A percentile compares a stretch with the other conserved stretches of the same genome.
phyloP scores from a whole-genome alignment of 2,329 filamentous ascomycete species.

The Chaetomiaceae sp. region DNA sequence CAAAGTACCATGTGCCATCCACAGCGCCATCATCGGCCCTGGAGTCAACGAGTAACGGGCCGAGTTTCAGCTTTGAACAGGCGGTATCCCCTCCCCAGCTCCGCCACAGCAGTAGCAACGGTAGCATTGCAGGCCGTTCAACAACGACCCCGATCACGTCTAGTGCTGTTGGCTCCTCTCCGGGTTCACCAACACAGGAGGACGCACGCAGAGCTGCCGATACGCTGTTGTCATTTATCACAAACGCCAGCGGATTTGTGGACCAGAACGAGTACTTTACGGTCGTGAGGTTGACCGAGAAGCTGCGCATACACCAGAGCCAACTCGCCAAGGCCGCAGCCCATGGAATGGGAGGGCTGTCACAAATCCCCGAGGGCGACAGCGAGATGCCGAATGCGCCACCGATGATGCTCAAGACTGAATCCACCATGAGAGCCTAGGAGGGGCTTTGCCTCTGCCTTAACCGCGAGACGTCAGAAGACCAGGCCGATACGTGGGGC shows the following conservation, averaged over 20 bases:
- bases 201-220: conserved; percentile 80
- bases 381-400: conserved; percentile 43
- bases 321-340: conserved; percentile 28
- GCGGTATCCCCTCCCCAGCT: conserved; percentile 42
- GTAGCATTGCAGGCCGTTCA: conserved; percentile 38
- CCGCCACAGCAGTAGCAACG: conserved; percentile 49
- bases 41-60: conserved; percentile 45
- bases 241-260: conserved; percentile 66
- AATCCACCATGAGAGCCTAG: conserved; percentile 33
- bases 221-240: conserved; percentile 76
- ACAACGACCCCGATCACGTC: conserved; percentile 22
- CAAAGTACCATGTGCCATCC: conserved; percentile 45
- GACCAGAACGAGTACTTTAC: conserved; percentile 74
- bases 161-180: conserved; percentile 50
- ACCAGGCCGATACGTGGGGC: neutral
- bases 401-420: conserved; percentile 34
- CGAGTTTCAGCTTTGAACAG: conserved; percentile 43
- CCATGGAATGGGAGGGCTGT: conserved; percentile 45
- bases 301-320: conserved; percentile 64
- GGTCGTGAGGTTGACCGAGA: conserved; percentile 80
- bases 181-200: conserved; percentile 71
- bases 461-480: neutral
- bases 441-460: neutral
- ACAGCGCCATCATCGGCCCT: conserved; percentile 50
- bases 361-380: conserved; percentile 56